phyloP scores from a whole-genome alignment of 208 protist genomes.

The Wallacemonas collosoma region DNA sequence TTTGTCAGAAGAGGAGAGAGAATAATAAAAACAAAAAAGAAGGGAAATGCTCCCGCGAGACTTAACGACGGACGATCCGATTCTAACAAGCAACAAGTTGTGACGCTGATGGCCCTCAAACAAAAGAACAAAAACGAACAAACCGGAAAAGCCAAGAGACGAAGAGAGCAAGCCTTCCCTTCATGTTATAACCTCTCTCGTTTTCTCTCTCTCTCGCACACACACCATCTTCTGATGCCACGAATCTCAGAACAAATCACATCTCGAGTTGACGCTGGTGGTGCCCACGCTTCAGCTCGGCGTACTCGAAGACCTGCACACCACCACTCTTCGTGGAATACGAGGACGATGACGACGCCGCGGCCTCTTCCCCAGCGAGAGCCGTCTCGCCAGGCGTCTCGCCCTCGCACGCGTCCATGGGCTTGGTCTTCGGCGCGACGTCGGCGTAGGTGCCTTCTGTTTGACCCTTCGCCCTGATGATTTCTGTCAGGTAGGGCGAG shows the following conservation, averaged over 20 bases:
- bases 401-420: neutral
- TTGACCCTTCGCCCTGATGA: conserved; percentile 20
- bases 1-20: too few species aligned
- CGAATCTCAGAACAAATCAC: neutral
- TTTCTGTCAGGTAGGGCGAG: conserved; percentile 44
- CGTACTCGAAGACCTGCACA: conserved; percentile 4
- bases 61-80: too few species aligned
- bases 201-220: neutral
- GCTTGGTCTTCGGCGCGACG: conserved; percentile 6
- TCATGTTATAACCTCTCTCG: too few species aligned
- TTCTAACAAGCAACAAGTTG: too few species aligned
- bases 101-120: too few species aligned
- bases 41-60: too few species aligned
- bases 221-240: neutral
- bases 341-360: neutral
- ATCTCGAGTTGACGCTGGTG: conserved; percentile 12
- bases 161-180: too few species aligned
- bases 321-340: too few species aligned
- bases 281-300: neutral
- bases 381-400: neutral
- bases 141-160: too few species aligned
- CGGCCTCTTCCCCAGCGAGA: neutral
- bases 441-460: conserved; percentile 13
- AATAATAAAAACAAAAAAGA: too few species aligned
- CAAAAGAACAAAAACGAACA: too few species aligned